Percentiles rank a stretch among this genome's conserved stretches.
Conservation (phyloP, 345 rosid species). For the Pistacia atlantica region DNA sequence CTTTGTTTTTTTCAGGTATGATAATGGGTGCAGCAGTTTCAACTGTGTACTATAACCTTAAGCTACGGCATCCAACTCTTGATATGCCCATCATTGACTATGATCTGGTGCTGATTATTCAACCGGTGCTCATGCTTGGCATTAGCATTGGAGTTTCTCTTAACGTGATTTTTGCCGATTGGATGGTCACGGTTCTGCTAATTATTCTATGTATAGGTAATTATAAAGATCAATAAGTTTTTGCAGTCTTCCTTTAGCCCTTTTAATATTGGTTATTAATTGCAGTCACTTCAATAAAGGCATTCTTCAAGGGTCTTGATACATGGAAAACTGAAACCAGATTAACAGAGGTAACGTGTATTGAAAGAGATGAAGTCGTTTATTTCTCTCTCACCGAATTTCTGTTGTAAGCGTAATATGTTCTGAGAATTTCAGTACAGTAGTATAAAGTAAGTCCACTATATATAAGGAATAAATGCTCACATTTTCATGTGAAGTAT, state of each 20-base stretch:
- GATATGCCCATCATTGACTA: constrained; percentile 83
- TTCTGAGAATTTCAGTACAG: too few relatives aligned
- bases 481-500: not conserved
- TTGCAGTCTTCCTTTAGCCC: not conserved
- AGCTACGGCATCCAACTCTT: constrained; percentile 71
- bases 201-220: constrained; percentile 76
- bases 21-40: constrained; percentile 85
- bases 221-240: not conserved
- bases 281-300: constrained; percentile 44
- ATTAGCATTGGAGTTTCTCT: constrained; percentile 79
- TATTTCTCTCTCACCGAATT: too few relatives aligned
- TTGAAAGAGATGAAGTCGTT: too few relatives aligned
- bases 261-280: not conserved
- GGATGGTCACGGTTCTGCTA: constrained; percentile 84
- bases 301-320: constrained; percentile 51
- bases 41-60: constrained; percentile 78
- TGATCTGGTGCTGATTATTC: constrained; percentile 76
- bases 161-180: constrained; percentile 75
- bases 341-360: constrained; percentile 33
- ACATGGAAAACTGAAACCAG: constrained; percentile 52
- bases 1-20: constrained; percentile 51
- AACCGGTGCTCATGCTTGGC: constrained; percentile 88
- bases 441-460: too few relatives aligned
- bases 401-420: too few relatives aligned
- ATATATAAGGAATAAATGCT: too few relatives aligned